phyloP scores from a whole-genome alignment of 768 basidiomycete genomes.

The Phlebiopsis gigantea region DNA sequence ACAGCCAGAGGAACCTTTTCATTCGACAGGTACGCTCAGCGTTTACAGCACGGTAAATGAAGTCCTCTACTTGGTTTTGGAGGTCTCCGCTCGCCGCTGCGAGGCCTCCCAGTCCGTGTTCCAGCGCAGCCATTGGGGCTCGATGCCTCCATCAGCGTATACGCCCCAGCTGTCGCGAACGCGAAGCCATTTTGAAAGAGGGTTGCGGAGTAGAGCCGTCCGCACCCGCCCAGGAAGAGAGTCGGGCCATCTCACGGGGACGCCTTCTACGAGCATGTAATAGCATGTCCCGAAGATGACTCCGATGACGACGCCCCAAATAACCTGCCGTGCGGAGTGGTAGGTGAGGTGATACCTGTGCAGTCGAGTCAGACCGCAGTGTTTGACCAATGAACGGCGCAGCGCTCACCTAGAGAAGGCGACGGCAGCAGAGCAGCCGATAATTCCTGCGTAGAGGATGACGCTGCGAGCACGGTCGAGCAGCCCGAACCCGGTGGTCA shows the following conservation, averaged over 20 bases:
- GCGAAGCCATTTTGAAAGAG: conserved; percentile 58
- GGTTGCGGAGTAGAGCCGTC: conserved; percentile 45
- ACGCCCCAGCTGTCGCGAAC: conserved; percentile 80
- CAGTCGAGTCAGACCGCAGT: neutral
- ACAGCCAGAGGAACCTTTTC: no score
- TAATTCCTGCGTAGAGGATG: conserved; percentile 42
- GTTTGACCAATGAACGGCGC: neutral
- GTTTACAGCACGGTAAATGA: no score
- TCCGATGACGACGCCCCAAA: conserved; percentile 73
- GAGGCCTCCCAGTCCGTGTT: conserved; percentile 45
- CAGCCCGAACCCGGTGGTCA: conserved; percentile 41
- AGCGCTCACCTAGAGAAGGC: conserved; percentile 70
- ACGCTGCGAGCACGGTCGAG: conserved; percentile 50
- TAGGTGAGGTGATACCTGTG: conserved; percentile 66
- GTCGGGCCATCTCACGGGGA: conserved; percentile 49
- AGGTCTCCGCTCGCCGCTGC: no score
- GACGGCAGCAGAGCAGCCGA: conserved; percentile 56
- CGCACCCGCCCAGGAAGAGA: conserved; percentile 51
- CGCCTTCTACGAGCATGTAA: conserved; percentile 52
- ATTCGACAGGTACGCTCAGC: no score
- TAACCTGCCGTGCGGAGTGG: conserved; percentile 65
- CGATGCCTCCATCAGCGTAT: conserved; percentile 75
- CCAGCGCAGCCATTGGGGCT: conserved; percentile 69
- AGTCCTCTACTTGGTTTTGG: no score
- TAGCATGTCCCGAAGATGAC: conserved; percentile 43